These are phyloP conservation scores for Saururus chinensis DNA, from an alignment of 164 flowering plant genomes.

Conservation along the genomic window DNA sequence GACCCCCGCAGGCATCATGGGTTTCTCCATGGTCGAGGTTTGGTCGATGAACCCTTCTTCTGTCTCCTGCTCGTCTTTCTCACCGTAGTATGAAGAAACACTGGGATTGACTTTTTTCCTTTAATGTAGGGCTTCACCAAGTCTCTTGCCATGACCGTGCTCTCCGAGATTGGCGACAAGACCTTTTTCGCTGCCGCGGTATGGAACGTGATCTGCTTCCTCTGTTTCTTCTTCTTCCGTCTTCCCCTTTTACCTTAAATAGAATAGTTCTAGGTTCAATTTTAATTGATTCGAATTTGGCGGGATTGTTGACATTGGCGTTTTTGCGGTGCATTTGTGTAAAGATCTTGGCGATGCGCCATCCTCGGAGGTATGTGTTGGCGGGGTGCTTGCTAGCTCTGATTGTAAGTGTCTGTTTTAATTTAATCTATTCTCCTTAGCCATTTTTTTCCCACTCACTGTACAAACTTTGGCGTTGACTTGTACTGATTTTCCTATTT, in stretches of 20 bases:
- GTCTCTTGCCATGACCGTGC: constrained; percentile 85
- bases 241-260: background rate
- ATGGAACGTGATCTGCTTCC: constrained; percentile 3
- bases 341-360: constrained; percentile 97
- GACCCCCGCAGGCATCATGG: background rate
- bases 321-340: background rate
- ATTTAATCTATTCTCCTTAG: background rate
- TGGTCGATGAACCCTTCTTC: background rate
- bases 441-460: background rate
- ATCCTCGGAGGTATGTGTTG: constrained; percentile 86
- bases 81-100: too few relatives aligned
- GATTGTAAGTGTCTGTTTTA: constrained; percentile 45
- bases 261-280: background rate
- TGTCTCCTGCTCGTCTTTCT: background rate
- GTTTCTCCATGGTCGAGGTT: constrained; percentile 7
- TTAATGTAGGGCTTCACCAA: constrained; percentile 61
- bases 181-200: constrained; percentile 94
- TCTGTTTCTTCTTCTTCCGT: background rate
- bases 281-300: background rate
- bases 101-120: background rate
- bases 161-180: constrained; percentile 95
- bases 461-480: background rate
- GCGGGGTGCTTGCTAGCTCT: constrained; percentile 80
- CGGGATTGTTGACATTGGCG: too few relatives aligned
- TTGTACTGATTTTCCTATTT: background rate